phyloP scores from a whole-genome alignment of 768 basidiomycete genomes.

The Kwoniella sp. region DNA sequence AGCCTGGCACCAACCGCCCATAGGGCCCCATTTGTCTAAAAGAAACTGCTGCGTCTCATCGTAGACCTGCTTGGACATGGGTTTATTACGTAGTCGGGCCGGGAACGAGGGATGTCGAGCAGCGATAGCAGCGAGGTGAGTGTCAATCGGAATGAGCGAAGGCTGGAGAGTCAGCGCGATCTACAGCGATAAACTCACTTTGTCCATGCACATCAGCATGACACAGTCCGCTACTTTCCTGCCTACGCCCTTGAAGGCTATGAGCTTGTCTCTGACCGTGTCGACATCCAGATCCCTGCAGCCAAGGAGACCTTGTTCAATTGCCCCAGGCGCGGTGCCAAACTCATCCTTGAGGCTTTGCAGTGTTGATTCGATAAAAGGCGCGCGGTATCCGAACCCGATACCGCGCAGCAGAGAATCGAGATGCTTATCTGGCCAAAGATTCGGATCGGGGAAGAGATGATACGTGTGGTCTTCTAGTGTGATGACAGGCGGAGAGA shows the following conservation, averaged over 20 bases:
- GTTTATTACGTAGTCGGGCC: conserved; percentile 41
- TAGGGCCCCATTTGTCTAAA: conserved; percentile 46
- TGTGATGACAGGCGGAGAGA: conserved; percentile 70
- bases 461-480: conserved; percentile 64
- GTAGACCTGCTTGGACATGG: conserved; percentile 52
- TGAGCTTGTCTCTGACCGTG: conserved; percentile 71
- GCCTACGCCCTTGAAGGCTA: conserved; percentile 87
- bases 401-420: conserved; percentile 70
- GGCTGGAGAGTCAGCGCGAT: conserved; percentile 59
- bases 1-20: conserved; percentile 55
- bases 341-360: conserved; percentile 38
- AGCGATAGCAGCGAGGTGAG: conserved; percentile 90
- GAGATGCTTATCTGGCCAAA: conserved; percentile 58
- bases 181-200: conserved; percentile 60
- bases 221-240: conserved; percentile 96
- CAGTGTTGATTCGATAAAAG: conserved; percentile 66
- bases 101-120: conserved; percentile 55
- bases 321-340: conserved; percentile 23
- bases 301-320: conserved; percentile 31
- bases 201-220: conserved; percentile 87
- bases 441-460: conserved; percentile 72
- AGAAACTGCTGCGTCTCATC: conserved; percentile 51
- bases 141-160: conserved; percentile 91
- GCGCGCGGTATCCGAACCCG: conserved; percentile 94
- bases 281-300: conserved; percentile 60